Evolutionary conservation across 2,329 filamentous ascomycete species (phyloP), one percentile per base, ranked within the genome.

Genomic region (Furcasterigmium sp.): DNA sequence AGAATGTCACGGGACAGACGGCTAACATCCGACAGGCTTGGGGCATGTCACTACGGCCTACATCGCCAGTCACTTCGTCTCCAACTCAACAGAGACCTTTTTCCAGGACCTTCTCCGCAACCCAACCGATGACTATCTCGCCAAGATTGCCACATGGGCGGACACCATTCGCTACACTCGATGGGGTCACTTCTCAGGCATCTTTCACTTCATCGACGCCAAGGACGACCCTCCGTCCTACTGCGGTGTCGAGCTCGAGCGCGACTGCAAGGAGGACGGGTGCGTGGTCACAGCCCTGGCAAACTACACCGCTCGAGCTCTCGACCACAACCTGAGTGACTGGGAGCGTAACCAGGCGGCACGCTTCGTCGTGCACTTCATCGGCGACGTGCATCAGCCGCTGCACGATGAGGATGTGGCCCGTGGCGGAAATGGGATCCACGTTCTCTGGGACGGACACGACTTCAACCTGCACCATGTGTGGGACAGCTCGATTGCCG

Each of bases 401-500:
- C 66, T 85, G 45, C 82, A 85, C 59, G 76, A 76, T 42, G 82
- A 85, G 61, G 71, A 82, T 43, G 74, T 83, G 7, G 69, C 72
- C 3, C 65, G 72, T 18, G 85, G 85, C 42, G 85, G 85, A 1
- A 90, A 89, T 52, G 73, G 75, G 10, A 84, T 89, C 52, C 60
- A 69, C 13, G 84, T 89, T 2, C 67, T 64, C 14, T 89, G 82
- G 63, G 68, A 80, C 20, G 73, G 72, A 3, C 59, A 62, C 23
- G 60, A 68, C 21, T 71, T 76, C 43, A 89, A 89, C 56, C 70
- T 89, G 34, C 85, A 89, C 56, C 74, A 83, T 45, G 77, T 87
- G 14, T 89, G 85, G 85, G 85, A 89, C 56, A 79, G 75, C 42
- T 77, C 75, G 51, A 87, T 88, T 48, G 73, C 79, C 1, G 82